Conservation (phyloP, 1,139 yeast genomes). For the Arxiozyma telluris region DNA sequence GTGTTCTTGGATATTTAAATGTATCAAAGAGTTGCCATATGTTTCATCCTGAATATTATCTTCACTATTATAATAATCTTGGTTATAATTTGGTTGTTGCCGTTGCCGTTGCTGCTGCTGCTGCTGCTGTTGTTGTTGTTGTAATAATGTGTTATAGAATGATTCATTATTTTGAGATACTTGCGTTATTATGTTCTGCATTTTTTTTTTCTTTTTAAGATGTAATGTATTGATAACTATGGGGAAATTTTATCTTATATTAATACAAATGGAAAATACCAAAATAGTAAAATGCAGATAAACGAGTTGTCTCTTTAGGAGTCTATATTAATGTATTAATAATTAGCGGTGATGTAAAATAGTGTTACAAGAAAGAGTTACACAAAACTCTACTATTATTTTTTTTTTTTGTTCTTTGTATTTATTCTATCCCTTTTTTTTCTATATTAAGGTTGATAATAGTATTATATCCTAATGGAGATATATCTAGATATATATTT, state of each 20-base stretch:
- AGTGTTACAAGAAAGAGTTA: neutral
- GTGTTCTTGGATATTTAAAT: slow-evolving; percentile 61
- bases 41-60: slow-evolving; percentile 35
- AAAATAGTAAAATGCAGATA: neutral
- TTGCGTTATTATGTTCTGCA: slow-evolving; percentile 49
- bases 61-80: slow-evolving; percentile 36
- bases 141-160: slow-evolving; percentile 16
- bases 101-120: slow-evolving; percentile 42
- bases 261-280: neutral
- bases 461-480: neutral
- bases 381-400: neutral
- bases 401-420: too few species aligned
- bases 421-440: neutral
- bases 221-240: neutral
- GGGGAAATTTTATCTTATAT: neutral
- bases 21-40: slow-evolving; percentile 48
- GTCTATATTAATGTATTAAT: neutral
- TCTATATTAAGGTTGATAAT: too few species aligned
- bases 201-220: slow-evolving; percentile 2
- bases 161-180: slow-evolving; percentile 40
- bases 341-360: too few species aligned
- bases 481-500: too few species aligned
- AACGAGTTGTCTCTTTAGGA: too few species aligned
- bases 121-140: slow-evolving; percentile 53
- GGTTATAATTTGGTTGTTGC: slow-evolving; percentile 54